Evolutionary conservation across 2,329 filamentous ascomycete genomes (phyloP).

Genomic region (Aspergillus ochraceus): DNA sequence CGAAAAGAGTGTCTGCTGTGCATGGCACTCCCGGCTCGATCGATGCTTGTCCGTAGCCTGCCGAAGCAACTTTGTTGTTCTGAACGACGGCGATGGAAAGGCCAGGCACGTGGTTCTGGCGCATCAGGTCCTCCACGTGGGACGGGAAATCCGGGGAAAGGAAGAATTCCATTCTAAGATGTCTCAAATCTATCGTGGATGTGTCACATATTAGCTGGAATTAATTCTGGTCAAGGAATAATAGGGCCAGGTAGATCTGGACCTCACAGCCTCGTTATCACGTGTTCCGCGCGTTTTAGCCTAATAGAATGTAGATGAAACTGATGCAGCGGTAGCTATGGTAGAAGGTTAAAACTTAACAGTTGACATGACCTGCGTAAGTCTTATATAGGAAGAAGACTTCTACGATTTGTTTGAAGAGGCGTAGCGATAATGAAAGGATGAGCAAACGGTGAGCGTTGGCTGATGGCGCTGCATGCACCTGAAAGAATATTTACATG

Average conservation of each 20-base stretch:
- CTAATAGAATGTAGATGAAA: not conserved
- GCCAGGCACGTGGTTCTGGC: conserved; percentile 21
- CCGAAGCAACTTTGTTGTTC: conserved; percentile 11
- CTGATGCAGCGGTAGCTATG: too few species aligned
- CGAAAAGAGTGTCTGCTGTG: conserved; percentile 25
- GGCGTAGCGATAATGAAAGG: too few species aligned
- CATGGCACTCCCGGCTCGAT: conserved; percentile 13
- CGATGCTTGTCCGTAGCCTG: conserved; percentile 20
- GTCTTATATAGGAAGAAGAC: too few species aligned
- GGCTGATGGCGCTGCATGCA: too few species aligned
- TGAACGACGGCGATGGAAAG: conserved; percentile 20
- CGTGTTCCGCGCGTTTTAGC: not conserved
- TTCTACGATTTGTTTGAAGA: too few species aligned
- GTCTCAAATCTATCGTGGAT: not conserved
- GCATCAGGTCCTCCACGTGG: conserved; percentile 11
- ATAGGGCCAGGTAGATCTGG: not conserved
- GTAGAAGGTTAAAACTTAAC: too few species aligned
- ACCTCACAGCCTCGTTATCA: too few species aligned
- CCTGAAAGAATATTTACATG: too few species aligned
- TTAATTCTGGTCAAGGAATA: not conserved
- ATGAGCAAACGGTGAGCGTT: too few species aligned
- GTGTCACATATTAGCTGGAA: not conserved
- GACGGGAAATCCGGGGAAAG: conserved; percentile 6
- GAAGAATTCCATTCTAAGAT: conserved; percentile 12
- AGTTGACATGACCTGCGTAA: too few species aligned